A percentile compares a stretch with the other conserved stretches of the same genome.
phyloP scores from a whole-genome alignment of 2,329 filamentous ascomycete species.

The Venturia pyrina region DNA sequence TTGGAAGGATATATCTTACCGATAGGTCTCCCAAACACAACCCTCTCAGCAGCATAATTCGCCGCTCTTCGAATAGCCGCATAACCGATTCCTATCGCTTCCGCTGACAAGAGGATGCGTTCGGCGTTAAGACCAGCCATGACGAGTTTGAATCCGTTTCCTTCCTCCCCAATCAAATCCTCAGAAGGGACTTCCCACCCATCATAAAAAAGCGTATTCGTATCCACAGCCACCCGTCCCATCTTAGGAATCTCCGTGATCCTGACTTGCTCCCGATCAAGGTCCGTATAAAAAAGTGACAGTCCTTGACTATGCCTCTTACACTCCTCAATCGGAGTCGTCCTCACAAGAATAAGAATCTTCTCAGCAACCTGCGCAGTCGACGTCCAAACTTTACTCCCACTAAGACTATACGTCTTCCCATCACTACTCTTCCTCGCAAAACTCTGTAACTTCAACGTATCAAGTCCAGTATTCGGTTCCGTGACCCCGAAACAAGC shows the following conservation, averaged over 20 bases:
- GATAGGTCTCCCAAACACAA: conserved; percentile 56
- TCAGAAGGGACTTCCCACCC: conserved; percentile 30
- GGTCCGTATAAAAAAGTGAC: conserved; percentile 36
- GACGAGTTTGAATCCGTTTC: conserved; percentile 41
- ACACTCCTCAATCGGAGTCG: conserved; percentile 32
- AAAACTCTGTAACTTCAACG: conserved; percentile 29
- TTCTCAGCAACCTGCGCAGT: conserved; percentile 36
- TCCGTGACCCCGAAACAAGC: conserved; percentile 36
- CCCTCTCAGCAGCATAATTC: conserved; percentile 54
- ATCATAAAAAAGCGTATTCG: conserved; percentile 36
- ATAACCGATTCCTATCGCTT: conserved; percentile 39
- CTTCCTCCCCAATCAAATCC: conserved; percentile 33
- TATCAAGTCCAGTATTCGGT: conserved; percentile 35
- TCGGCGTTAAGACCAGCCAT: conserved; percentile 75
- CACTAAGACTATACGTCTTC: conserved; percentile 28
- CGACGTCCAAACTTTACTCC: conserved; percentile 37
- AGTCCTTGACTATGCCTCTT: conserved; percentile 33
- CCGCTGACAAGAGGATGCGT: conserved; percentile 55
- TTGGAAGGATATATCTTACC: conserved; percentile 25
- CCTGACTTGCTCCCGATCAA: conserved; percentile 26
- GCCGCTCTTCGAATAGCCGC: conserved; percentile 42
- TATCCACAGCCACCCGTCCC: conserved; percentile 35
- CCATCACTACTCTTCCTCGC: conserved; percentile 22
- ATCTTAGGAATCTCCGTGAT: conserved; percentile 38
- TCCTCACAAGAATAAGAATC: conserved; percentile 33